A percentile compares a stretch with the other conserved stretches of the same genome.
Conservation (phyloP, 1,139 yeast species). For the Starmera stellimalicola region DNA sequence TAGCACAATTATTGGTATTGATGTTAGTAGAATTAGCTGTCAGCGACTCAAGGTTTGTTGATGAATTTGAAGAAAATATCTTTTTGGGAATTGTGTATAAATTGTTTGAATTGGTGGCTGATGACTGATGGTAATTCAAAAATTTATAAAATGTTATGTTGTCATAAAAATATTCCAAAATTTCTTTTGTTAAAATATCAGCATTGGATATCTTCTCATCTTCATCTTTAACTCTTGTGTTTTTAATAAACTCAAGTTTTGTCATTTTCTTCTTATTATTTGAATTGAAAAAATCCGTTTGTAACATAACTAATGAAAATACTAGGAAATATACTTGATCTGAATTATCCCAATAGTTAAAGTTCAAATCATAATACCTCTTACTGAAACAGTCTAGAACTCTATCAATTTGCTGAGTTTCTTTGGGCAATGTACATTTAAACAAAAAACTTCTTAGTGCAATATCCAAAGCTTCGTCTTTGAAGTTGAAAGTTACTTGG, state of each 20-base stretch:
- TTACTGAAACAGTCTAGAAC: conserved; percentile 45
- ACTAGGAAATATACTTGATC: conserved; percentile 49
- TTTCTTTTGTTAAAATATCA: conserved; percentile 22
- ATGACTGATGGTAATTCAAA: conserved; percentile 5
- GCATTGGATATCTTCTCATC: conserved; percentile 28
- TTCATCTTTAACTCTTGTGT: conserved; percentile 25
- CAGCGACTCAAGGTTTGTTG: conserved; percentile 13
- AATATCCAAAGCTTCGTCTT: conserved; percentile 48
- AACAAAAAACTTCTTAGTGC: conserved; percentile 49
- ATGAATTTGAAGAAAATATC: conserved; percentile 17
- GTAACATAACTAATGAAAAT: conserved; percentile 55
- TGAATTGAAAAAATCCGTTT: conserved; percentile 59
- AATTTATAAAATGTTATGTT: conserved; percentile 53
- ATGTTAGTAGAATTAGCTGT: too few species aligned
- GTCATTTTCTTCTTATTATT: conserved; percentile 58
- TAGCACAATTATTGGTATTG: too few species aligned
- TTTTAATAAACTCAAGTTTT: conserved; percentile 47
- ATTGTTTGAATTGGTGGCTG: conserved; percentile 2
- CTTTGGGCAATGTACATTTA: conserved; percentile 50
- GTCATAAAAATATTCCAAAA: conserved; percentile 48
- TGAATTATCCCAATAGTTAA: conserved; percentile 23
- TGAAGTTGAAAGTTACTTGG: conserved; percentile 34
- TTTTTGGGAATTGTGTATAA: conserved; percentile 16
- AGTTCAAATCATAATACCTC: conserved; percentile 27
- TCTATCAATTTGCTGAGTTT: conserved; percentile 65